Base-by-base conservation (phyloP, 2,329 filamentous ascomycete genomes). In the Pyrenochaeta sp. region DNA sequence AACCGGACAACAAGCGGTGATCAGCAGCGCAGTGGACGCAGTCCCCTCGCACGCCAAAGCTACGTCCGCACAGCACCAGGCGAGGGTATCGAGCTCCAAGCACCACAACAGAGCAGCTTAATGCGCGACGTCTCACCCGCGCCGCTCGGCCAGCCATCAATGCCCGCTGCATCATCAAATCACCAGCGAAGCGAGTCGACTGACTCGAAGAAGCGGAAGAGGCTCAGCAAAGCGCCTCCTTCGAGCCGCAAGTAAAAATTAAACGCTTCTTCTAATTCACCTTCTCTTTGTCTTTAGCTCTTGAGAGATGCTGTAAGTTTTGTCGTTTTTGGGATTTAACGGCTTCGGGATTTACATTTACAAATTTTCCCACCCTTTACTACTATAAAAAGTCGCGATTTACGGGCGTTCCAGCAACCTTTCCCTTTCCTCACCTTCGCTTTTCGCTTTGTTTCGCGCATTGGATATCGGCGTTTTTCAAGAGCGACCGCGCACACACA, bases 21-120 rank as follows among this genome's bases (percentile, higher is more conserved):
- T 15, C 54, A 58, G 48, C 54, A 57, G 48, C 71, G 78, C n/a
- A 73, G 68, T 7, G 80, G 79, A 50, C 76, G 78, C 28, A 82
- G 79, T 57, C 81, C 81, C 2, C 74, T 83, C 22, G 80, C 81
- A 3, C 75, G 80, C 44, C 77, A 78, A 58, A 81, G 79, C 62
- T 81, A 80, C 59, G 69, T 76, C n/a, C 59, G 73, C 37, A 74
- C 71, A 4, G 69, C 71, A 39, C 69, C 73, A 5, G 72, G 71
- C 25, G 65, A 75, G 3, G 71, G 73, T 13, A 73, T 75, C 36
- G 77, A 79, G 64, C 62, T 79, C 58, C 72, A 72, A 37, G 68
- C 76, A 54, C 75, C 73, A 28, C 72, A 77, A 56, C 69, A 70
- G 47, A 66, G 57, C 36, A 69, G 73, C 55, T 39, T 76, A 50